Base-by-base conservation (phyloP, 495 filamentous ascomycete genomes). In the Parachaetomium inaequale region DNA sequence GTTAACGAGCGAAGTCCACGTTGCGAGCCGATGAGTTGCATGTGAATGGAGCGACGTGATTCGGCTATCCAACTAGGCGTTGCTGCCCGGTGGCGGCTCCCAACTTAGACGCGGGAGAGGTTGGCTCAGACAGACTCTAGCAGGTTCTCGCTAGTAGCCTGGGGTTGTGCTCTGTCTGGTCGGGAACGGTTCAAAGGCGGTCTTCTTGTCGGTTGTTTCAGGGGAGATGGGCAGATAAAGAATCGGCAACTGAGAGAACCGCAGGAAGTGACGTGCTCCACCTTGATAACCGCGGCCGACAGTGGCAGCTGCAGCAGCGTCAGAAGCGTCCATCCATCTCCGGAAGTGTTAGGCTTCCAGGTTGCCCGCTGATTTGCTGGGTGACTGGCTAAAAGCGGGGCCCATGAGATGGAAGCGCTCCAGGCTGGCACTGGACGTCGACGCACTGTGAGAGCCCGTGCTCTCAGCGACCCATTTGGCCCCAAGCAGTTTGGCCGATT, bases 401-500 rank as follows among this genome's bases (percentile, higher is more conserved):
- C n/a, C n/a, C n/a, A n/a, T n/a, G n/a, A n/a, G n/a, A n/a, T n/a
- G n/a, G n/a, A n/a, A n/a, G n/a, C 23, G 7, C 25, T n/a, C n/a
- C n/a, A n/a, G 12, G 28, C 28, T 2, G 28, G 1, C 17, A 5
- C 23, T 29, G 46, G 23, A 1, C 7, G 28, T n/a, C 57, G 3
- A n/a, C 17, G 32, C 57, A 50, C 57, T 59, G 43, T 31, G 15
- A 7, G 38, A 23, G 58, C 46, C n/a, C n/a, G 50, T 52, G 59
- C 49, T 61, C 36, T 58, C 19, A 17, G 42, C 15, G 14, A 34
- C 36, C 55, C 46, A 40, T 66, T 59, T 49, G 31, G 19, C 49
- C 42, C 60, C 50, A 50, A 49, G 50, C 52, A 43, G 57, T 57
- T 31, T 58, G 66, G 66, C 62, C 62, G 59, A 58, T 62, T 61